Evolutionary conservation across 257 asterid species (phyloP), one percentile per base, ranked within the genome.

Genomic region (Linderniella brevidens): DNA sequence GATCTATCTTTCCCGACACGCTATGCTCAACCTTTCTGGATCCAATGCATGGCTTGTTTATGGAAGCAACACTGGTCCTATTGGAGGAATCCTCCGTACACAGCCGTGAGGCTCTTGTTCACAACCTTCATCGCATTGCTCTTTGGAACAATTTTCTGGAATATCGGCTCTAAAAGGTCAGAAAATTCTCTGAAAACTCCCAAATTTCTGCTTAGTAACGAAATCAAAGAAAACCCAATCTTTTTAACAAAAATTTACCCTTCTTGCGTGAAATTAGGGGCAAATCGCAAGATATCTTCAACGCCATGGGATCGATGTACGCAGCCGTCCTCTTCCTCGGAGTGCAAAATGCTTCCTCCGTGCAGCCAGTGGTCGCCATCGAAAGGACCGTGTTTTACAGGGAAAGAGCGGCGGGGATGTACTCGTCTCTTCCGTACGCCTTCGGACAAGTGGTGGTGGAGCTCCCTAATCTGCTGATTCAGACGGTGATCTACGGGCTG

Each of bases 401-500:
- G 63, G 95, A 87, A 65, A 72, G 78, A 60, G 97, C 95, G 0
- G 93, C 93, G 1, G 95, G 97, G 50, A 88, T 83, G 95, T 87
- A 78, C 51, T 76, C 95, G 0, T 79, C 97, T 62, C 48, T 83
- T 39, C 80, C 97, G 0, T 82, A 86, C 56, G 93, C 94, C 13
- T 75, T 77, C 43, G 90, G 76, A 56, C 97, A 82, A 79, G 63
- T 68, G 8, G 77, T 65, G 42, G 71, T 83, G 13, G 90, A 87
- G 48, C 73, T 87, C 10, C 97, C 95, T 0, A 60, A 76, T 60
- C 52, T 87, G 49, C 62, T 87, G 5, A 17, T 70, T 29, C 95
- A 87, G 43, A 59, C 93, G 3, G 54, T 69, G 17, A 19, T 65
- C 0, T 80, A 83, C n/a, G 80, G 90, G 0, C 42, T 76, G 39